Evolutionary conservation across 2,329 filamentous ascomycete genomes (phyloP).

Genomic region (Botrytis medusae): DNA sequence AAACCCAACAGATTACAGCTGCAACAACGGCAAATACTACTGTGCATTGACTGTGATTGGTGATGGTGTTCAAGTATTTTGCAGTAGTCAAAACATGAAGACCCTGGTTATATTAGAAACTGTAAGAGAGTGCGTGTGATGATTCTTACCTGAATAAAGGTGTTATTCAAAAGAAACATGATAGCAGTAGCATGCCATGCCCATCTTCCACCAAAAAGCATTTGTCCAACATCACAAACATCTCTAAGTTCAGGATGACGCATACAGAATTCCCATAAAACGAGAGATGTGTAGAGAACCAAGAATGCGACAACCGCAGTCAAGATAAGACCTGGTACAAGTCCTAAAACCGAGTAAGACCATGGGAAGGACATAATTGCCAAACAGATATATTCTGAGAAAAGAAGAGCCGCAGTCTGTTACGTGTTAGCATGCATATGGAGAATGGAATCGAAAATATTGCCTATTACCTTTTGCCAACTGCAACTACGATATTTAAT

Average conservation of each 20-base stretch:
- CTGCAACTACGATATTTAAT: conserved; percentile 93
- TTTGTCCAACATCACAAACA: conserved; percentile 93
- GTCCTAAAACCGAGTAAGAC: conserved; percentile 83
- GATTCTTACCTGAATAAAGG: conserved; percentile 69
- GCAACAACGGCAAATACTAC: conserved; percentile 76
- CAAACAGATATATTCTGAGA: conserved; percentile 94
- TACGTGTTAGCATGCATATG: not conserved
- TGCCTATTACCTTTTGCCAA: conserved; percentile 71
- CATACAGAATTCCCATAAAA: conserved; percentile 78
- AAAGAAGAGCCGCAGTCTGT: conserved; percentile 80
- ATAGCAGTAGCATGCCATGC: conserved; percentile 68
- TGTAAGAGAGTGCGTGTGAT: not conserved
- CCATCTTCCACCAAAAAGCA: conserved; percentile 86
- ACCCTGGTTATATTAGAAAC: conserved; percentile 46
- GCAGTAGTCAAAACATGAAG: conserved; percentile 82
- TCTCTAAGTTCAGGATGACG: conserved; percentile 88
- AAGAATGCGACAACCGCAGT: conserved; percentile 74
- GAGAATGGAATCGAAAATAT: conserved; percentile 23
- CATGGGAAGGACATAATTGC: conserved; percentile 94
- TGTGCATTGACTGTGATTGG: conserved; percentile 69
- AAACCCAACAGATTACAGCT: conserved; percentile 72
- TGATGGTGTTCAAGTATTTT: conserved; percentile 89
- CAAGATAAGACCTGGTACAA: conserved; percentile 82
- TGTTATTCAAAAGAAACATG: conserved; percentile 95
- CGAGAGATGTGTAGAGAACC: conserved; percentile 79